Evolutionary conservation across 2,329 filamentous ascomycete genomes (phyloP).

Genomic region (Magnaporthiopsis incrustans): DNA sequence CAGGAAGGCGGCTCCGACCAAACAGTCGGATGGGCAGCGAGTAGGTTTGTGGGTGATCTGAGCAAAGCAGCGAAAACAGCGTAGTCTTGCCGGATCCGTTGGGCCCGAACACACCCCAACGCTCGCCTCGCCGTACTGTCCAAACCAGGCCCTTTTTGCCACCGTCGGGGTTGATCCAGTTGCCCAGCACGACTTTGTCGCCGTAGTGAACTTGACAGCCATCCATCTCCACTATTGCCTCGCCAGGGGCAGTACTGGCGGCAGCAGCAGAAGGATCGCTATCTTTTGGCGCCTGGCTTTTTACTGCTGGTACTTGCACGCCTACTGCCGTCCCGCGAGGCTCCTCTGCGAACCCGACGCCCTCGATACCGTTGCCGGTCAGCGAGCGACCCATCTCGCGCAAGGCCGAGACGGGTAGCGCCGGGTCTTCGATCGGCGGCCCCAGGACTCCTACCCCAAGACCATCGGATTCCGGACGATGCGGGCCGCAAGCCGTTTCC

Average conservation of each 20-base stretch:
- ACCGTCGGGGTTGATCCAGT: constrained; percentile 56
- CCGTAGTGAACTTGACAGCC: constrained; percentile 79
- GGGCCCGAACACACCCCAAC: constrained; percentile 88
- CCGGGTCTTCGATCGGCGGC: constrained; percentile 34
- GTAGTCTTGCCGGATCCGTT: constrained; percentile 97
- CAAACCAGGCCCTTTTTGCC: constrained; percentile 62
- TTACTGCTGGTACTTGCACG: not conserved
- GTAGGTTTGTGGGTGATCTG: constrained; percentile 93
- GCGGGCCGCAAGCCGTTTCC: not conserved
- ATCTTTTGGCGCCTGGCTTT: not conserved
- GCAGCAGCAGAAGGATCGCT: not conserved
- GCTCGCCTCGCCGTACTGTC: constrained; percentile 73
- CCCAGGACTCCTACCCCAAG: too few species aligned
- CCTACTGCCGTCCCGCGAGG: too few species aligned
- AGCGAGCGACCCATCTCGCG: constrained; percentile 42
- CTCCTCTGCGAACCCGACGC: constrained; percentile 23
- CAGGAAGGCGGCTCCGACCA: constrained; percentile 70
- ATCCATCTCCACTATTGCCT: constrained; percentile 77
- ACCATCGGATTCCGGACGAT: not conserved
- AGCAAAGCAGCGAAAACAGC: constrained; percentile 82
- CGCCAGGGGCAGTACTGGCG: constrained; percentile 31
- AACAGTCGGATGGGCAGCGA: constrained; percentile 82
- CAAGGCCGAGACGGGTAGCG: constrained; percentile 38
- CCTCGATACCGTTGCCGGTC: constrained; percentile 30
- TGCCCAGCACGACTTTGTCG: constrained; percentile 67